Evolutionary conservation across 257 asterid species (phyloP), one percentile per base, ranked within the genome.

Genomic region (Ligustrum vulgare): DNA sequence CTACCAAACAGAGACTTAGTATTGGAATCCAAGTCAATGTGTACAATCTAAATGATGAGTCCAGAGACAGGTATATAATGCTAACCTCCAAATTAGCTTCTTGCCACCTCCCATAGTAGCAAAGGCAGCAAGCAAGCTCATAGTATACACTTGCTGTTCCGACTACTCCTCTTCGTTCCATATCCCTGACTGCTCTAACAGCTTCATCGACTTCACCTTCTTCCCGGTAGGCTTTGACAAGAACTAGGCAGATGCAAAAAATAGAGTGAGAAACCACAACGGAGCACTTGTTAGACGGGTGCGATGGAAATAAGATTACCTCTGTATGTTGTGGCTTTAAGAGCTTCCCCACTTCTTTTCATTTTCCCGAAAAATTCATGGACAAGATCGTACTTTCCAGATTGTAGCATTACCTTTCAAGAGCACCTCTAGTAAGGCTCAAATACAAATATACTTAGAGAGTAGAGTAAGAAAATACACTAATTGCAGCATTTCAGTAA

Each of bases 101-200:
- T 86, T 86, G 84, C 92, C 92, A 86, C 85, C 87, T 88, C 78
- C 98, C 98, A 81, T 91, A 84, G 84, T 85, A 87, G 90, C 97
- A 91, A 84, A 95, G 99, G 84, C 99, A 95, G 41, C 99, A 88
- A 81, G 98, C 98, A 33, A 95, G 86, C 84, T 95, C 99, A 74
- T 88, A 93, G 82, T 95, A 95, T n/a, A 95, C 97, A 80, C 89
- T 84, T 43, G 96, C 81, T 3, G 78, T 84, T 80, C 98, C 99
- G 71, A 91, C 81, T 45, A 95, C 81, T 31, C 99, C 99, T 78
- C 91, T 89, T 80, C 82, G 84, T 84, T 93, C 98, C 99, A 95
- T 93, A 70, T 93, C 96, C 83, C 98, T 80, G 71, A 91, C 98
- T 0, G 96, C 96, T 79, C 82, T 80, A 81, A 93, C 84, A 72